Conservation (phyloP, 345 rosid genomes). For the Heritiera littoralis region DNA sequence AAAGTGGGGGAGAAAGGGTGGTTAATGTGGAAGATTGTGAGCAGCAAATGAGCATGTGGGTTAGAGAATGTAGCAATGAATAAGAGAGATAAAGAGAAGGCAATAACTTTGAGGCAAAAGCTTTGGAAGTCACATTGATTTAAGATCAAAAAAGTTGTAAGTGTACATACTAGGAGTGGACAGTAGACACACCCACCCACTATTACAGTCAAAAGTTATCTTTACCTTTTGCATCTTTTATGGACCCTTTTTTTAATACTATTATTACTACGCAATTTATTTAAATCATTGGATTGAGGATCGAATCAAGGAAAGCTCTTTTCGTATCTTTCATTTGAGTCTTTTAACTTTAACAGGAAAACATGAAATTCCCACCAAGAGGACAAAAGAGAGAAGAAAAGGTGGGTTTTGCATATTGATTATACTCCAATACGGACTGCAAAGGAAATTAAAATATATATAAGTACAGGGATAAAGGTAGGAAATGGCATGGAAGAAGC, state of each 20-base stretch:
- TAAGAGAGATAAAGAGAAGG: neutral
- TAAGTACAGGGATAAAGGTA: neutral
- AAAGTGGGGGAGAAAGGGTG: neutral
- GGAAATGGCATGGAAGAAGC: neutral
- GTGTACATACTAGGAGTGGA: neutral
- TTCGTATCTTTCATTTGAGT: constrained; percentile 32
- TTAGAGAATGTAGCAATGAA: neutral
- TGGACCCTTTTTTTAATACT: constrained; percentile 22
- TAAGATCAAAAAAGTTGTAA: constrained; percentile 6
- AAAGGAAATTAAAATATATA: neutral
- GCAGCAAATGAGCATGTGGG: neutral
- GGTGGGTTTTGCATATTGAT: neutral
- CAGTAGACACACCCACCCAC: constrained; percentile 7
- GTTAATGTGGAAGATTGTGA: too few relatives aligned
- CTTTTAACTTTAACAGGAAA: constrained; percentile 20
- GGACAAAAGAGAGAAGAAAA: neutral
- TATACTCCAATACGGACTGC: neutral
- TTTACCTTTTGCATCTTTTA: constrained; percentile 36
- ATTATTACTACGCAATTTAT: neutral
- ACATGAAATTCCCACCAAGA: constrained; percentile 22
- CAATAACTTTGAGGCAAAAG: constrained; percentile 26
- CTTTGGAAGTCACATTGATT: constrained; percentile 14
- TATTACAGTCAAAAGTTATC: constrained; percentile 45
- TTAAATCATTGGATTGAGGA: constrained; percentile 36
- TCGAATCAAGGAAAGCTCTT: constrained; percentile 41